Conservation (phyloP, 2,329 filamentous ascomycete species). For the Arthroderma sp. region DNA sequence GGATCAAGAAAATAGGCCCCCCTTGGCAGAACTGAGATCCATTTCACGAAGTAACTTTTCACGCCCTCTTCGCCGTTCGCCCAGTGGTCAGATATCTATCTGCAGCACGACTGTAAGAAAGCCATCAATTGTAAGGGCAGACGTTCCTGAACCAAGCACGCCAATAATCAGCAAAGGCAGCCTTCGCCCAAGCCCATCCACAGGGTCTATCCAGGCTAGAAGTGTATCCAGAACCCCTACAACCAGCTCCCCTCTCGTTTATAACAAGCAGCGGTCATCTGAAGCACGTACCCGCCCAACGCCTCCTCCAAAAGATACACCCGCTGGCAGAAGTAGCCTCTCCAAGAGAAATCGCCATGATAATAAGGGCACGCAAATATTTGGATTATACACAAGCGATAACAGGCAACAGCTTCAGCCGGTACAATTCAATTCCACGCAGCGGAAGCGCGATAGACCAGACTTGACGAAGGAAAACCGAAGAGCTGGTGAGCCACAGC, state of each 20-base stretch:
- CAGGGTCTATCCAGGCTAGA: slow-evolving; percentile 3
- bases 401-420: slow-evolving; percentile 4
- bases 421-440: slow-evolving; percentile 6
- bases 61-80: slow-evolving; percentile 10
- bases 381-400: slow-evolving; percentile 2
- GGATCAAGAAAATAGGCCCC: neutral
- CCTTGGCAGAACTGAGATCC: slow-evolving; percentile 7
- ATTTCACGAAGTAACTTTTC: slow-evolving; percentile 12
- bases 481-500: neutral
- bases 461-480: slow-evolving; percentile 11
- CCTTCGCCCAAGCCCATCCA: neutral
- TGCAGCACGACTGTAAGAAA: slow-evolving; percentile 7
- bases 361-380: neutral
- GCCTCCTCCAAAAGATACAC: slow-evolving; percentile 1
- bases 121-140: slow-evolving; percentile 4
- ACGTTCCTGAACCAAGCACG: slow-evolving; percentile 3
- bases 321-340: neutral
- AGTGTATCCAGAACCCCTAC: slow-evolving; percentile 6
- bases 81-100: slow-evolving; percentile 7
- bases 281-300: slow-evolving; percentile 1
- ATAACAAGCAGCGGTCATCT: slow-evolving; percentile 4
- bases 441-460: slow-evolving; percentile 3
- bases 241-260: slow-evolving; percentile 7
- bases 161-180: neutral
- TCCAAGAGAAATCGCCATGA: slow-evolving; percentile 4